These are phyloP conservation scores for Sporisorium scitamineum DNA, from an alignment of 1,284 basidiomycete genomes.

Conservation along the genomic window DNA sequence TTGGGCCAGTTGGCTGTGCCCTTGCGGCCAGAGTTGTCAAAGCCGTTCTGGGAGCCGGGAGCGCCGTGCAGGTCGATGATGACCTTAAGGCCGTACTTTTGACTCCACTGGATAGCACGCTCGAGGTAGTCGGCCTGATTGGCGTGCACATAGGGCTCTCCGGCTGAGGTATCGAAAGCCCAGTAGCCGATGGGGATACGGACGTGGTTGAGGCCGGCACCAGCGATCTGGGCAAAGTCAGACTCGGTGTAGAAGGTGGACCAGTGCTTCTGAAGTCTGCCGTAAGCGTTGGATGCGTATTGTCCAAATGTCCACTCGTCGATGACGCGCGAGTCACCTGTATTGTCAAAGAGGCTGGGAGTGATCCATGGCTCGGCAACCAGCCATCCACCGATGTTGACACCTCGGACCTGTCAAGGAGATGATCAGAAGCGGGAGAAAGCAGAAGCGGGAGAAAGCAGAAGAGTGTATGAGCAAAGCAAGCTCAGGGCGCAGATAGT, in stretches of 20 bases:
- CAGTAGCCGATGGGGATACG: constrained; percentile 91
- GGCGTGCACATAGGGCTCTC: constrained; percentile 86
- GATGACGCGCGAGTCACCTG: constrained; percentile 70
- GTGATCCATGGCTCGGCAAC: constrained; percentile 67
- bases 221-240: constrained; percentile 77
- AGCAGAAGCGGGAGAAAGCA: neutral
- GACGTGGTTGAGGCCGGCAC: constrained; percentile 75
- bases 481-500: neutral
- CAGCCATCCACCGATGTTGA: constrained; percentile 68
- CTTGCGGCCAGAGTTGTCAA: constrained; percentile 76
- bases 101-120: constrained; percentile 81
- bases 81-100: constrained; percentile 81
- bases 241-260: constrained; percentile 82
- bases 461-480: neutral
- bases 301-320: constrained; percentile 89
- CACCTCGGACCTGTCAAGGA: constrained; percentile 57
- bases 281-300: constrained; percentile 69
- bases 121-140: constrained; percentile 75
- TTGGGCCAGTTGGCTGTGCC: constrained; percentile 80
- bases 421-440: neutral
- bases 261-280: constrained; percentile 75
- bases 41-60: constrained; percentile 71
- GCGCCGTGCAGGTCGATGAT: constrained; percentile 78
- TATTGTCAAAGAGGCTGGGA: constrained; percentile 72
- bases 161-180: constrained; percentile 84